Percentiles rank a stretch among this genome's conserved stretches.
These are phyloP conservation scores for Adansonia gregorii DNA, from an alignment of 441 rosid species.

Conservation along the genomic window DNA sequence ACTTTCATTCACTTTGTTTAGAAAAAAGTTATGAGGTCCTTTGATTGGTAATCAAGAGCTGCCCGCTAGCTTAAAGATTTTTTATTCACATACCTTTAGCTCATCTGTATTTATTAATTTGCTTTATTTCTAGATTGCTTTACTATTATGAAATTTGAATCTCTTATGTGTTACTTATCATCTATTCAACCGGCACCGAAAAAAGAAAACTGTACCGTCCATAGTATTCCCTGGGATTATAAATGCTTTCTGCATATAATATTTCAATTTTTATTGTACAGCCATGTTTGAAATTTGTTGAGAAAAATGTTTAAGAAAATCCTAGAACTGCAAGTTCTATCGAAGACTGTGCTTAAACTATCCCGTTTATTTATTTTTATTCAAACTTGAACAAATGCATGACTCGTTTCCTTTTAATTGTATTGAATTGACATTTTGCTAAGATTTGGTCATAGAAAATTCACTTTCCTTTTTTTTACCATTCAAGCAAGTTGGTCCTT, in stretches of 20 bases:
- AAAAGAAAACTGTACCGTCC: background rate
- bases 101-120: background rate
- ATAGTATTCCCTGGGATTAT: background rate
- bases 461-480: background rate
- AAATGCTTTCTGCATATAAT: background rate
- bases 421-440: background rate
- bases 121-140: background rate
- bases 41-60: slow-evolving; percentile 3
- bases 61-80: background rate
- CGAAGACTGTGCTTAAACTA: background rate
- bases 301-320: background rate
- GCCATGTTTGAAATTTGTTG: background rate
- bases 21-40: background rate
- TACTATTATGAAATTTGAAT: background rate
- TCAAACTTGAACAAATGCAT: background rate
- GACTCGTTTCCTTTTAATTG: background rate
- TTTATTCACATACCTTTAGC: background rate
- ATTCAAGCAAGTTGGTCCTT: background rate
- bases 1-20: background rate
- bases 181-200: background rate
- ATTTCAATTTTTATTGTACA: background rate
- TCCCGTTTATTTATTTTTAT: background rate
- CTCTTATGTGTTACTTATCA: background rate
- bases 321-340: background rate
- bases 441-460: background rate